Base-by-base conservation (phyloP, 2,329 filamentous ascomycete species). In the Akanthomyces muscarius region DNA sequence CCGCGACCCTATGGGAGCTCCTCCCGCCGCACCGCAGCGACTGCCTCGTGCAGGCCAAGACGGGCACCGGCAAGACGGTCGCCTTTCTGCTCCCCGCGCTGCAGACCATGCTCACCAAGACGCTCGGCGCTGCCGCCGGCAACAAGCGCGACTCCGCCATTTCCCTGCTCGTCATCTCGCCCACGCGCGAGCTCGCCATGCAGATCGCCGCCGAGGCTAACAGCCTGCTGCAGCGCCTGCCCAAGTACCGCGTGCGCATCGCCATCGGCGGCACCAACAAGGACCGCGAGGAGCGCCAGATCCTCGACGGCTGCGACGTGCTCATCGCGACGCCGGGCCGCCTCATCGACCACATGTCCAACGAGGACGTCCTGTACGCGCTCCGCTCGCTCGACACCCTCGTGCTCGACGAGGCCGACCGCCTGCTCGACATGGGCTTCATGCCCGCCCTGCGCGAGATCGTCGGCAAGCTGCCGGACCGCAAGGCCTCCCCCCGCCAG, bases 41-140 rank as follows among this genome's bases (percentile, higher is more conserved):
- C 70, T 78, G 86, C 64, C 79, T 96, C 64, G 91, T 91, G 7
- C 91, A 95, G 75, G 91, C 91, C 58, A 93, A 90, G 78, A 96
- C 91, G 0, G 91, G 91, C 67, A 96, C 92, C 0, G 91, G 91
- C 69, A 96, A 96, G 78, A 96, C 91, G 0, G 76, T 95, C 62
- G 91, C 89, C 54, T 96, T 96, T 77, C 81, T 96, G 42, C 78
- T 95, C 4, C 92, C 91, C n/a, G 83, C 90, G n/a, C 78, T 96
- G 42, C 89, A 95, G 73, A 89, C 85, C 64, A 88, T 95, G 70
- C 79, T 94, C 68, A 76, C 75, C 56, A 74, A 73, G 63, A 73
- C 74, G 61, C 51, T 47, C 13, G 65, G 68, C 28, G 67, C 69
- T 13, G 63, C 66, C 10, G 73, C 65, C 28, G 71, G 69, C 16